These are phyloP conservation scores for Starmerella lactis-condensi DNA, from an alignment of 805 yeast species.

Conservation along the genomic window DNA sequence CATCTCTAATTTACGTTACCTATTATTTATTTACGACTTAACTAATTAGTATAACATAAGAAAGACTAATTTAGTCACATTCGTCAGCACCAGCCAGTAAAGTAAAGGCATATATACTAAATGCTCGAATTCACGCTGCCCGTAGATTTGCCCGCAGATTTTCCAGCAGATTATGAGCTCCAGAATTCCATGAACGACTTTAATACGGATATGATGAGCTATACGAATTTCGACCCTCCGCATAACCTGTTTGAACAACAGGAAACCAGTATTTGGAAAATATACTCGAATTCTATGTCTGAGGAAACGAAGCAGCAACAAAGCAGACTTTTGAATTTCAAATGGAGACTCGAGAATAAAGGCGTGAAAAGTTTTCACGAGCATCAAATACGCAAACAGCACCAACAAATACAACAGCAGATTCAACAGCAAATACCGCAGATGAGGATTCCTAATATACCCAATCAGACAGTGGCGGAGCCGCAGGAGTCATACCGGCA, in stretches of 20 bases:
- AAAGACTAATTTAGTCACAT: no score
- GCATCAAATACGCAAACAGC: constrained; percentile 3
- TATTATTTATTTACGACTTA: no score
- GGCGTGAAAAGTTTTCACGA: constrained; percentile 1
- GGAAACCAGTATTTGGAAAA: constrained; percentile 7
- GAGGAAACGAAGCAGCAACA: neutral
- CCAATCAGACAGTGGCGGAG: neutral
- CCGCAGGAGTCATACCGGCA: neutral
- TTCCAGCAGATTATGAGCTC: no score
- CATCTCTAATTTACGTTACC: neutral
- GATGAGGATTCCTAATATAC: neutral
- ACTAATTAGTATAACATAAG: no score
- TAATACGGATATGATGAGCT: neutral
- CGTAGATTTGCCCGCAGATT: no score
- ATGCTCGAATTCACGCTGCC: no score
- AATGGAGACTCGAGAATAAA: constrained; percentile 11
- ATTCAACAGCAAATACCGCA: neutral
- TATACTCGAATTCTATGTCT: constrained; percentile 1
- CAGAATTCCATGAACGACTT: neutral
- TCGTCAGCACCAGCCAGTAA: no score
- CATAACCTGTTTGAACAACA: neutral
- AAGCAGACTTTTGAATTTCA: constrained; percentile 7
- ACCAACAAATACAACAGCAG: neutral
- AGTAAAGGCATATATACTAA: no score
- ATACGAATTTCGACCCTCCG: neutral